Base-by-base conservation (phyloP, 2,329 filamentous ascomycete species). In the Fusarium haematococcum region DNA sequence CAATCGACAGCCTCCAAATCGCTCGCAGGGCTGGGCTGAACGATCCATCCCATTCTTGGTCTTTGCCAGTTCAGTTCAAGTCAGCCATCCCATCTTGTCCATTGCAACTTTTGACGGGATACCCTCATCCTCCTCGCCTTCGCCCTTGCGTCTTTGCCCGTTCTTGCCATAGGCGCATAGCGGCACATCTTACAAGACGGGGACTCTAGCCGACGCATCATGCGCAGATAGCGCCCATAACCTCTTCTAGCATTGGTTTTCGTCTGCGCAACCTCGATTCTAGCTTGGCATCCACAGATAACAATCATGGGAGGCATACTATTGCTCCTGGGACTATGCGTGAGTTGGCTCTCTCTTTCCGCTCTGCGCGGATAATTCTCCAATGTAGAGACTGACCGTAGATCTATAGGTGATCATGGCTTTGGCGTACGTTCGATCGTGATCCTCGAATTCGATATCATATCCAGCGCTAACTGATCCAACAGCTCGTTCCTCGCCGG, bases 401-500 rank as follows among this genome's bases (percentile, higher is more conserved):
- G 39, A 66, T 60, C 63, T 67, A 20, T 30, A 89, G 87, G 84
- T 87, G 80, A 85, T 90, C 71, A 91, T 91, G 89, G 88, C 89
- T 70, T 76, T 90, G 79, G 87, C 88, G 89, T 90, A 87, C 71
- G 88, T 85, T 61, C 71, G 54, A 68, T 62, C 60, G 33, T 43
- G 61, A 67, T 35, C 35, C 33, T 50, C 50, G 64, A 65, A 41
- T 52, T 69, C 78, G 50, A 39, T 45, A 43, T 23, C 48, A 48
- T 43, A 69, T 77, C 63, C 10, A 37, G 57, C 45, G 54, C 77
- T 79, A 66, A 79, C 70, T 65, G 48, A 56, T 68, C 52, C 25
- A 65, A 76, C 81, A 98, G 96, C 79, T 98, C 97, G 68, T 98
- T 98, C 83, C 89, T 98, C 65, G 95, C 96, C 77, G 97, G 97